Evolutionary conservation across 2,329 filamentous ascomycete genomes (phyloP).

Genomic region (Aulographum hederae): DNA sequence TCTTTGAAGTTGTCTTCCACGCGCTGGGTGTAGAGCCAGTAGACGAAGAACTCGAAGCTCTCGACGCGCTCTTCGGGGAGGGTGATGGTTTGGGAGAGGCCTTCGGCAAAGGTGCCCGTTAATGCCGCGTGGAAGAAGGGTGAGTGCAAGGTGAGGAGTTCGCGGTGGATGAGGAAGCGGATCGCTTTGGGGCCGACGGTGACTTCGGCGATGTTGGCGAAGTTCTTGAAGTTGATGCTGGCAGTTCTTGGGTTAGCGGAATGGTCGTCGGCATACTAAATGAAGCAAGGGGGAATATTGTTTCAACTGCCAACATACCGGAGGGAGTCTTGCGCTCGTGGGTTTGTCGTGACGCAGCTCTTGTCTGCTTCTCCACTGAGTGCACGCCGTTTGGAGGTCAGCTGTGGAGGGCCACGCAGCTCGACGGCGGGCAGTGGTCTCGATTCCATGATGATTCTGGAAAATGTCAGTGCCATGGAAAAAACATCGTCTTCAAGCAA

Average conservation of each 20-base stretch:
- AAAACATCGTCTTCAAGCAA: no score
- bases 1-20: conserved; percentile 23
- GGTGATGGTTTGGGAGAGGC: conserved; percentile 20
- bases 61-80: conserved; percentile 26
- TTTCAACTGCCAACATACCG: no score
- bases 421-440: no score
- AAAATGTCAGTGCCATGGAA: no score
- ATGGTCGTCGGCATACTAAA: conserved; percentile 6
- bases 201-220: conserved; percentile 16
- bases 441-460: no score
- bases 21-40: conserved; percentile 30
- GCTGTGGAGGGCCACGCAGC: no score
- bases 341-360: no score
- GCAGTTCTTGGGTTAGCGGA: background rate
- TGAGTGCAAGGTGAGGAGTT: conserved; percentile 26
- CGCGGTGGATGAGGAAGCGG: conserved; percentile 26
- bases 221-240: conserved; percentile 21
- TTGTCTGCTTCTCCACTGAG: no score
- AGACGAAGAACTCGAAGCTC: conserved; percentile 30
- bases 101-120: conserved; percentile 27
- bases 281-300: background rate
- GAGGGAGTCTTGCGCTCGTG: no score
- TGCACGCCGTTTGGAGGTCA: no score
- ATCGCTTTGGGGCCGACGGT: conserved; percentile 20
- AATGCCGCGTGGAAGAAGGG: conserved; percentile 34